Base-by-base conservation (phyloP, 352 stramenopile genomes). In the Globisporangium megalacanthum region DNA sequence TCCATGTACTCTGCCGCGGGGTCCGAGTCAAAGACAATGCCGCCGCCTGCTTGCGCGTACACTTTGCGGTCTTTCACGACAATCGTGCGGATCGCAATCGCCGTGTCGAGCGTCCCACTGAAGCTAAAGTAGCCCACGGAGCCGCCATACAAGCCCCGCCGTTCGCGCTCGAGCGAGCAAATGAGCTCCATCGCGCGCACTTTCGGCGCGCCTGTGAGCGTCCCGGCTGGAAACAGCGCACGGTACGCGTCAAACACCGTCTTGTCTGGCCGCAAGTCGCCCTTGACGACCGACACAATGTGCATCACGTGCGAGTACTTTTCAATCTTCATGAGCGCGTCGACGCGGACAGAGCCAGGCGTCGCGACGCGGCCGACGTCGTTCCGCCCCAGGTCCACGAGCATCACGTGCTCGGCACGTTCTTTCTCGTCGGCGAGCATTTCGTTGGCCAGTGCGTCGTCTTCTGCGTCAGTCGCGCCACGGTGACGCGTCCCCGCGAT, bases 281-380 rank as follows among this genome's bases (percentile, higher is more conserved):
- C 87, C 69, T 91, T 95, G 41, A 96, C 87, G 20, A 94, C 83
- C 36, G 85, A 95, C 53, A 95, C 85, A 58, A 96, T 95, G 72
- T 96, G 87, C 83, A 96, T 96, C 60, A 96, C 87, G 61, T 96
- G 87, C 55, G 85, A 95, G 74, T 96, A 96, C 70, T 93, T 92
- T 56, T 96, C 87, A 54, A 96, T 93, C 68, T 92, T 75, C 87
- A 96, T 95, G 56, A 96, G 78, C 51, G 71, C 70, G 57, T 96
- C 83, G 25, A 96, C 85, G 8, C 75, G 79, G 36, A 96, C 87
- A 1, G 82, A 77, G 10, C 87, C 87, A 2, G 87, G 85, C 60
- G 75, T 83, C 36, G 83, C 83, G 17, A 97, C 89, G 19, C 88
- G 83, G 8, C 89, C 89, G 19, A 96, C 77, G 55, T 97, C 89